Evolutionary conservation across 345 rosid species (phyloP).

Genomic region (Clausena lansium): DNA sequence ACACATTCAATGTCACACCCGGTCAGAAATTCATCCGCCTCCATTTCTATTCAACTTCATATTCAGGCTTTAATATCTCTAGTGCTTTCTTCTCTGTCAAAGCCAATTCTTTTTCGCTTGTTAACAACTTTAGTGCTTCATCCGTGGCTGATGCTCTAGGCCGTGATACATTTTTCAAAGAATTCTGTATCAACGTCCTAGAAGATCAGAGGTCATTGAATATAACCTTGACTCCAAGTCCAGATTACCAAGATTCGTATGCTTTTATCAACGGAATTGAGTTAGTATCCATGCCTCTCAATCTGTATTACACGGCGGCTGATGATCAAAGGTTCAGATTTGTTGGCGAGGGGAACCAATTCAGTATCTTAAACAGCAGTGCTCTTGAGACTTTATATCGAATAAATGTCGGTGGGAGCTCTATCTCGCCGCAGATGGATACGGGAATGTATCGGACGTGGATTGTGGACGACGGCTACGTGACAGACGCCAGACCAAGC

Average conservation of each 20-base stretch:
- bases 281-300: background rate
- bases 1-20: slow-evolving; percentile 1
- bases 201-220: background rate
- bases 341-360: background rate
- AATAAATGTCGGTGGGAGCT: slow-evolving; percentile 19
- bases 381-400: slow-evolving; percentile 38
- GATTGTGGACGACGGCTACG: background rate
- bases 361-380: background rate
- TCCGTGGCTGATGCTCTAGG: background rate
- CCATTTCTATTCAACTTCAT: slow-evolving; percentile 13
- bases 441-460: slow-evolving; percentile 41
- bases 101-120: slow-evolving; percentile 9
- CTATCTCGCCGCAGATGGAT: background rate
- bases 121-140: slow-evolving; percentile 7
- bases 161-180: background rate
- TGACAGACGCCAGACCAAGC: background rate
- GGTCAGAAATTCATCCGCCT: slow-evolving; percentile 28
- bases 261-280: slow-evolving; percentile 7
- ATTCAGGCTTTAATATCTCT: slow-evolving; percentile 2
- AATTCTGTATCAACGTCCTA: background rate
- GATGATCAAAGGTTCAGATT: background rate
- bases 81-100: slow-evolving; percentile 22
- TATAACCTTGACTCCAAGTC: slow-evolving; percentile 10
- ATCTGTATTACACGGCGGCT: background rate
- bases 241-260: background rate